These are phyloP conservation scores for Hansenula sp. DNA, from an alignment of 1,139 yeast genomes.

Conservation along the genomic window DNA sequence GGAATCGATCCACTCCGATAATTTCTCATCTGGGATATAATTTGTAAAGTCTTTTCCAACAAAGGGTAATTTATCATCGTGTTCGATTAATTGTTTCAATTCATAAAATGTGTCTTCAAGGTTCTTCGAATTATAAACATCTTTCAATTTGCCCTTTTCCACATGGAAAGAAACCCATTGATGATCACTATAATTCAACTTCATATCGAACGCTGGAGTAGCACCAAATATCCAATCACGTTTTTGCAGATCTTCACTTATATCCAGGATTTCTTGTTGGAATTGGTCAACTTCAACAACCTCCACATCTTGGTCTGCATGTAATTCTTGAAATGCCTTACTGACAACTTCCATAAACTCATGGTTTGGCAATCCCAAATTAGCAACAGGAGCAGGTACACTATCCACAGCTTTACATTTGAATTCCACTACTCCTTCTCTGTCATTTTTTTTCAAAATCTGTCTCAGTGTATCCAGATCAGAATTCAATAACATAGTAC, in stretches of 20 bases:
- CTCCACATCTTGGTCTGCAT: conserved; percentile 14
- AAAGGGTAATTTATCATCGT: conserved; percentile 31
- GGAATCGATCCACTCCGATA: conserved; percentile 46
- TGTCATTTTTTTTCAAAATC: conserved; percentile 47
- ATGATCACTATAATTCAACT: conserved; percentile 31
- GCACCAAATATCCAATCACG: conserved; percentile 77
- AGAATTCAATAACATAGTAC: conserved; percentile 84
- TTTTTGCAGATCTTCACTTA: conserved; percentile 39
- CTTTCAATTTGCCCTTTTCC: conserved; percentile 35
- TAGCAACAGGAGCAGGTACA: conserved; percentile 73
- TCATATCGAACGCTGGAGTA: conserved; percentile 63
- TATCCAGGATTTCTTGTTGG: conserved; percentile 43
- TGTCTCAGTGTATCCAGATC: conserved; percentile 53
- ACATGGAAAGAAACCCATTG: conserved; percentile 35
- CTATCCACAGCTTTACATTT: conserved; percentile 65
- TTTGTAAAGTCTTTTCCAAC: conserved; percentile 45
- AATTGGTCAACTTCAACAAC: conserved; percentile 29
- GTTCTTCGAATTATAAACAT: conserved; percentile 23
- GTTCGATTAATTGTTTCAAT: conserved; percentile 27
- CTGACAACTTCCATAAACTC: conserved; percentile 46
- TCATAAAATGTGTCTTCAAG: conserved; percentile 24
- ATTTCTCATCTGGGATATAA: conserved; percentile 37
- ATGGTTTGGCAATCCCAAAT: conserved; percentile 45
- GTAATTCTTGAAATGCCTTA: conserved; percentile 39
- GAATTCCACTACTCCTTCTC: conserved; percentile 40